Conservation (phyloP, 352 stramenopile species). For the Aphanomyces astaci region DNA sequence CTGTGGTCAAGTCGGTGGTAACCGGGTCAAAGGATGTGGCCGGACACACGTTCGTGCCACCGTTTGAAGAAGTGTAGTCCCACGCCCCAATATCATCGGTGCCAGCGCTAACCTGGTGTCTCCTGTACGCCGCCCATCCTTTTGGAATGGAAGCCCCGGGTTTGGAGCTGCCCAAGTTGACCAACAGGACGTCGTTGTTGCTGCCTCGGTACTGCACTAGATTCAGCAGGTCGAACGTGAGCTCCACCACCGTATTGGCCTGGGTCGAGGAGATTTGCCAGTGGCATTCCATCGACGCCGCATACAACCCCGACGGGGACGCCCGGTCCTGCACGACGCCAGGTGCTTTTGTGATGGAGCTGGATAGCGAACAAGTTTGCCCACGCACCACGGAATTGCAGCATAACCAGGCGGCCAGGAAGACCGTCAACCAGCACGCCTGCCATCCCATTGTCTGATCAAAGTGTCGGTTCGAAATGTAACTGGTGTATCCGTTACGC, state of each 20-base stretch:
- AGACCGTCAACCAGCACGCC: no score
- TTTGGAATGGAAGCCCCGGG: background rate
- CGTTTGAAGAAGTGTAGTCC: background rate
- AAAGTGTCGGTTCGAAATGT: no score
- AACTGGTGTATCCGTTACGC: no score
- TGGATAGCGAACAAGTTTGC: no score
- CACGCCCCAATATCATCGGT: background rate
- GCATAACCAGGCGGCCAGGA: no score
- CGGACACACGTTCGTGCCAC: background rate
- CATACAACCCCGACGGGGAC: no score
- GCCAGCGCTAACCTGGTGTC: background rate
- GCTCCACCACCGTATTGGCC: constrained; percentile 2
- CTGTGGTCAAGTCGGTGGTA: background rate
- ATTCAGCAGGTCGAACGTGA: constrained; percentile 9
- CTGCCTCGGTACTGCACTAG: background rate
- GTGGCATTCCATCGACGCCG: constrained; percentile 5
- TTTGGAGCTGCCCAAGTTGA: background rate
- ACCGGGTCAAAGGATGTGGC: constrained; percentile 6
- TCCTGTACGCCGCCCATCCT: background rate
- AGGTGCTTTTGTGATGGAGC: no score
- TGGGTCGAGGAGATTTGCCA: constrained; percentile 6
- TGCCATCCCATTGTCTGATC: no score
- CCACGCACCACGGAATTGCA: no score
- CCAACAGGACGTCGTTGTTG: constrained; percentile 5
- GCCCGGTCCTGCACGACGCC: no score